Base-by-base conservation (phyloP, 169 alveolate genomes). In the Plasmodium vivax region DNA sequence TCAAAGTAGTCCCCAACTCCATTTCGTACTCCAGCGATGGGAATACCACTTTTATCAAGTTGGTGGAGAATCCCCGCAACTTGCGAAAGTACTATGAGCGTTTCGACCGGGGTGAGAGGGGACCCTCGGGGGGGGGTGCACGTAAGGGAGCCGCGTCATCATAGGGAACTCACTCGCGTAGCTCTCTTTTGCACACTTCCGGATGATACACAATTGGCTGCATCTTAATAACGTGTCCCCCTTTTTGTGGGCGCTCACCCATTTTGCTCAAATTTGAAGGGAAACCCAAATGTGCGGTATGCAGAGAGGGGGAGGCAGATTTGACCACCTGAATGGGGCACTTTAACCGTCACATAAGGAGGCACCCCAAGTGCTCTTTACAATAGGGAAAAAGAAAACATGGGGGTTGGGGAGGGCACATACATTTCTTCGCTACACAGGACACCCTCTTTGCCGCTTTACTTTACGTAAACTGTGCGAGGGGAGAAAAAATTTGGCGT, bases 21-120 rank as follows among this genome's bases (percentile, higher is more conserved):
- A 90, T 90, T 80, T 80, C 90, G n/a, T 90, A 90, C 36, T 80
- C 94, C 19, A 41, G 32, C 23, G 94, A 90, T 36, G 94, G 94
- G 16, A 79, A 80, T 14, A 90, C 94, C 4, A 90, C 94, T 23
- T 80, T 80, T 68, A 90, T 90, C 38, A 90, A 80, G 51, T 79
- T 90, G 32, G 91, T 90, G 23, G 94, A 90, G 34, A 90, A 90
- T 68, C 87, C 82, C 16, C 32, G 38, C 51, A 90, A 90, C 51
- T 80, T 90, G 85, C 27, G 72, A 14, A 90, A 68, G 73, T 90
- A 90, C 83, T 79, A 90, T 73, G 84, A 79, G 45, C 71, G 51
- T 45, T 90, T 90, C 38, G 79, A 34, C 43, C 5, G 8, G 36
- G 32, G 14, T 68, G 38, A 30, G n/a, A 19, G 27, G 77, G 32